phyloP scores from a whole-genome alignment of 495 filamentous ascomycete species.

The Symbiotaphrina buchneri region DNA sequence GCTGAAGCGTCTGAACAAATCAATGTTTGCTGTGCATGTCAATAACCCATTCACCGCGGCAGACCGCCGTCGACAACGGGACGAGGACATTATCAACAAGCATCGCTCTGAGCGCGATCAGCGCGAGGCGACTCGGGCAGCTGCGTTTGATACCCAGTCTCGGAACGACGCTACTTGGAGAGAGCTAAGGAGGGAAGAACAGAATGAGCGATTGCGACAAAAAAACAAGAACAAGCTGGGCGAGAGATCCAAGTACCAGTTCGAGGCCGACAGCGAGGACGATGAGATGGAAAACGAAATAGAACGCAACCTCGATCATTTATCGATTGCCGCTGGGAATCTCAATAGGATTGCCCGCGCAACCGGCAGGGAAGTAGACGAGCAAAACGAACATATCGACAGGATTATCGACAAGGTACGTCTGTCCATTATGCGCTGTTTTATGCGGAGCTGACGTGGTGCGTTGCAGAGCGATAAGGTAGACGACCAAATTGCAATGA shows the following conservation, averaged over 20 bases:
- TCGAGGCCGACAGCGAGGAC: constrained; percentile 54
- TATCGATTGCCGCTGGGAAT: constrained; percentile 32
- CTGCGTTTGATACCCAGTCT: constrained; percentile 31
- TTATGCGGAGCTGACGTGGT: constrained; percentile 11
- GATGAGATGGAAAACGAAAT: constrained; percentile 59
- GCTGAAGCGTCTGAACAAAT: constrained; percentile 52
- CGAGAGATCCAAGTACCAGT: constrained; percentile 56
- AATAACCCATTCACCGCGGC: constrained; percentile 47
- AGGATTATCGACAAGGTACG: constrained; percentile 48
- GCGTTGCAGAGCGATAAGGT: constrained; percentile 34
- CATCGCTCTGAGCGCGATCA: constrained; percentile 42
- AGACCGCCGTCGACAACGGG: constrained; percentile 30
- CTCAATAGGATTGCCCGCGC: constrained; percentile 46
- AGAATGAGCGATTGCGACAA: constrained; percentile 16
- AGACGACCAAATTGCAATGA: constrained; percentile 49
- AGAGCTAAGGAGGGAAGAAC: constrained; percentile 17
- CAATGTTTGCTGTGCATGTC: constrained; percentile 66
- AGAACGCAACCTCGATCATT: constrained; percentile 35
- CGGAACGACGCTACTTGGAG: constrained; percentile 37
- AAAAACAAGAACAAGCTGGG: constrained; percentile 29
- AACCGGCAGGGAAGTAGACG: constrained; percentile 50
- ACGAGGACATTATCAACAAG: constrained; percentile 35
- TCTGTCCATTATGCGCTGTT: background rate
- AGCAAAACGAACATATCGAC: constrained; percentile 52
- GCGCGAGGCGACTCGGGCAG: constrained; percentile 41